Percentiles rank a stretch among this genome's conserved stretches.
These are phyloP conservation scores for Beauveria scarabaeidicola DNA, from an alignment of 2,329 filamentous ascomycete species.

Conservation along the genomic window DNA sequence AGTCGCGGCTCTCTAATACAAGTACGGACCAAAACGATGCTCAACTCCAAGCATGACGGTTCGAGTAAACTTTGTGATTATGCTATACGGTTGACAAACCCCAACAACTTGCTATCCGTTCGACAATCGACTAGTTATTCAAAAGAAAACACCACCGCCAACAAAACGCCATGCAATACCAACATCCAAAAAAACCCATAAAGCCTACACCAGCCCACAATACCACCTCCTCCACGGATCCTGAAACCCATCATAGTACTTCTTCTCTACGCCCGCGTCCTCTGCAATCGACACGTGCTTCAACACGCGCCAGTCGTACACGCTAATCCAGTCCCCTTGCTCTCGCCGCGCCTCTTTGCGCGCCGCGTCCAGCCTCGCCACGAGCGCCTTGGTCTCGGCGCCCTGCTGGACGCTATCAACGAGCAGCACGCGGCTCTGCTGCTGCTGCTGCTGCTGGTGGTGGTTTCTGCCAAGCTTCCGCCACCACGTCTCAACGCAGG, in stretches of 20 bases:
- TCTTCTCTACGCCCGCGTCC: slow-evolving; percentile 20
- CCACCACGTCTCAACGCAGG: slow-evolving; percentile 29
- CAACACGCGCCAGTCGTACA: slow-evolving; percentile 41
- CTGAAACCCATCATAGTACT: slow-evolving; percentile 26
- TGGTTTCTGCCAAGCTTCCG: background rate
- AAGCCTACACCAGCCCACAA: slow-evolving; percentile 30
- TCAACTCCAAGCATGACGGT: too few species aligned
- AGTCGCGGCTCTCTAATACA: too few species aligned
- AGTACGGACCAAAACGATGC: too few species aligned
- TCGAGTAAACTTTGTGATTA: too few species aligned
- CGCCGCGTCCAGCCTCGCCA: slow-evolving; percentile 24
- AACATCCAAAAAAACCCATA: background rate
- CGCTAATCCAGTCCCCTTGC: slow-evolving; percentile 28
- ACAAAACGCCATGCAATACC: background rate
- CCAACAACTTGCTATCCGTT: too few species aligned
- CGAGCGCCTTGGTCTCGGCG: slow-evolving; percentile 25
- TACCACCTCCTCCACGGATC: slow-evolving; percentile 38
- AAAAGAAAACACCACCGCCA: background rate
- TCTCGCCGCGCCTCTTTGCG: slow-evolving; percentile 21
- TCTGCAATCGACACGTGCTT: slow-evolving; percentile 33
- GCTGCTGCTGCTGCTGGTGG: background rate
- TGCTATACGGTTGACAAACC: too few species aligned
- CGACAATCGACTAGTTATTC: too few species aligned
- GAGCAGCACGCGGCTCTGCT: slow-evolving; percentile 24
- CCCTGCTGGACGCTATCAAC: slow-evolving; percentile 31